phyloP scores from a whole-genome alignment of 306 rosid species.

The Nissolia schottii region DNA sequence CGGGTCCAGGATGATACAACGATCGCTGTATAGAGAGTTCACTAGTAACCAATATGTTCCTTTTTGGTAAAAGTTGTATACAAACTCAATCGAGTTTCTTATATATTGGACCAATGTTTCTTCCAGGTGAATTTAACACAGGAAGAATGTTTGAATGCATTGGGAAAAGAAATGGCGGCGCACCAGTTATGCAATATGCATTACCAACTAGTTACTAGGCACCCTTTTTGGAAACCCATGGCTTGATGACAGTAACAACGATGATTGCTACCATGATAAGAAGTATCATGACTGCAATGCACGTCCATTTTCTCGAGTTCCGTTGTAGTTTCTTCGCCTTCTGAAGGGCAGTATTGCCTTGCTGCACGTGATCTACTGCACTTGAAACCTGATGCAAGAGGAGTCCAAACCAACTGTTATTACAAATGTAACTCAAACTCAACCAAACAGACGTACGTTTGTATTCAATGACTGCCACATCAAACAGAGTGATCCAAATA shows the following conservation, averaged over 20 bases:
- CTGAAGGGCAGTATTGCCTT: conserved; percentile 67
- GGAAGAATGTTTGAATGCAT: background rate
- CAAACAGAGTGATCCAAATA: conserved; percentile 24
- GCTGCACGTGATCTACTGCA: conserved; percentile 94
- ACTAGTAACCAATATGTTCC: background rate
- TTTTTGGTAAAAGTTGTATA: background rate
- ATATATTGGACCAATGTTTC: conserved; percentile 2
- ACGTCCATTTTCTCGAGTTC: conserved; percentile 91
- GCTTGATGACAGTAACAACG: conserved; percentile 63
- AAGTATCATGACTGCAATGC: conserved; percentile 80
- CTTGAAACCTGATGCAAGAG: conserved; percentile 57
- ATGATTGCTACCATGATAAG: conserved; percentile 57
- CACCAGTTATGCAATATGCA: background rate
- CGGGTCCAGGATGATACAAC: too few relatives aligned
- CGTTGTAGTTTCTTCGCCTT: conserved; percentile 79
- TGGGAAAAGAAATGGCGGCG: background rate
- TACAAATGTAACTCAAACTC: conserved; percentile 11
- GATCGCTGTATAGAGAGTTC: too few relatives aligned
- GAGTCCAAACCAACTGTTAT: background rate
- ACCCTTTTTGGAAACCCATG: conserved; percentile 55
- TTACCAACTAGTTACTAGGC: conserved; percentile 35
- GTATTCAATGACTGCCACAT: background rate
- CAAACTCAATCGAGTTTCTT: conserved; percentile 5
- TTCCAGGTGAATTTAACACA: background rate
- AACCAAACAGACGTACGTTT: background rate